Evolutionary conservation across 306 rosid species (phyloP).

Genomic region (Acacia confusa): DNA sequence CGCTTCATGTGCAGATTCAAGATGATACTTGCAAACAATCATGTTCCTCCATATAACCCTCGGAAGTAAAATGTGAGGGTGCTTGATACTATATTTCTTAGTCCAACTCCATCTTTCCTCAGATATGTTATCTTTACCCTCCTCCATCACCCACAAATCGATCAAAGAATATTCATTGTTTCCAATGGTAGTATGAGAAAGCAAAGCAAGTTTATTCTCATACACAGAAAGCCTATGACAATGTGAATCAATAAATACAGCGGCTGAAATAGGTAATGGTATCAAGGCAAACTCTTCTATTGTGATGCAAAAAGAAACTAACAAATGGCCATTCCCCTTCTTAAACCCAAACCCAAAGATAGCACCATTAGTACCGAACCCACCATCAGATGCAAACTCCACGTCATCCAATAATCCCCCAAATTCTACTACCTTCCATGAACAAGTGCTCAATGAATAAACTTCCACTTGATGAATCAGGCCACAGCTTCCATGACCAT

Average conservation of each 20-base stretch:
- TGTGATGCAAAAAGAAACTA: neutral
- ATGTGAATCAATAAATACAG: no score
- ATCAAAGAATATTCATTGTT: neutral
- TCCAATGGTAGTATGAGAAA: no score
- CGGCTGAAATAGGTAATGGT: neutral
- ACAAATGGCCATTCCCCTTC: no score
- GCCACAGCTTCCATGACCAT: rapidly evolving
- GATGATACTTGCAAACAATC: neutral
- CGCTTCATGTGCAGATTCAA: neutral
- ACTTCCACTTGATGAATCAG: neutral
- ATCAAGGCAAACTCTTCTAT: neutral
- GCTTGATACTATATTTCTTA: neutral
- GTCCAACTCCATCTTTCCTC: neutral
- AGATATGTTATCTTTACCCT: neutral
- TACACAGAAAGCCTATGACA: neutral
- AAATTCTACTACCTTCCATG: neutral
- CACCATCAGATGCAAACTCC: no score
- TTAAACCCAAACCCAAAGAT: neutral
- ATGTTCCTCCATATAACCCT: no score
- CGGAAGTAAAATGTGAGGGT: neutral
- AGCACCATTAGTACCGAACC: neutral
- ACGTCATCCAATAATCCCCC: neutral
- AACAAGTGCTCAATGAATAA: neutral
- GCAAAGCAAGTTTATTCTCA: neutral
- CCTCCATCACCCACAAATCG: neutral